phyloP scores from a whole-genome alignment of 768 basidiomycete genomes.

The Suillus americanus region DNA sequence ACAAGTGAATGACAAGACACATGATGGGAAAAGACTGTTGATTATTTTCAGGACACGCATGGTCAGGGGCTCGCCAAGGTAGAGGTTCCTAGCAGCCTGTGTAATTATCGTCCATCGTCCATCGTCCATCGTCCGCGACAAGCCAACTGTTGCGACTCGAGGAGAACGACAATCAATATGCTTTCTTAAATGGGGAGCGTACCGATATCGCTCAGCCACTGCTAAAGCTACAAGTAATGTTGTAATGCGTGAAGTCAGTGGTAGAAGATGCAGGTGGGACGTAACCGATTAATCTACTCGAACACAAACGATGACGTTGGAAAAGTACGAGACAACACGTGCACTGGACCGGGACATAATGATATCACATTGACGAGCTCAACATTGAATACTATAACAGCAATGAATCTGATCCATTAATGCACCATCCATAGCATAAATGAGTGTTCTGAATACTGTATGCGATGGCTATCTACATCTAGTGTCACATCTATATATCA shows the following conservation, averaged over 20 bases:
- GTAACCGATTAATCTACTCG: background rate
- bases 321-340: slow-evolving; percentile 56
- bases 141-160: background rate
- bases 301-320: slow-evolving; percentile 32
- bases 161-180: slow-evolving; percentile 31
- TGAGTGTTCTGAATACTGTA: slow-evolving; percentile 8
- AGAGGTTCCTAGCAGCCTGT: background rate
- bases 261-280: slow-evolving; percentile 33
- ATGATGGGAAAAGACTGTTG: background rate
- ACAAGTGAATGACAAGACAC: background rate
- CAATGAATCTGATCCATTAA: slow-evolving; percentile 25
- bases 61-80: background rate
- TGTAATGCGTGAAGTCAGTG: slow-evolving; percentile 15
- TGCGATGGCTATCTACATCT: slow-evolving; percentile 6
- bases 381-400: slow-evolving; percentile 12
- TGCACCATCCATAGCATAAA: slow-evolving; percentile 4
- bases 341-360: slow-evolving; percentile 44
- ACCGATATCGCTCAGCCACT: slow-evolving; percentile 3
- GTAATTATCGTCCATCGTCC: background rate
- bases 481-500: slow-evolving; percentile 5
- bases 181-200: slow-evolving; percentile 39
- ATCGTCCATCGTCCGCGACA: background rate
- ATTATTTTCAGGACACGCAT: background rate
- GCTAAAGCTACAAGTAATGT: slow-evolving; percentile 11
- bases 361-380: slow-evolving; percentile 39